Percentiles rank a stretch among this genome's conserved stretches.
These are phyloP conservation scores for Eutreptiella sp. DNA, from an alignment of 208 protist genomes.

Conservation along the genomic window DNA sequence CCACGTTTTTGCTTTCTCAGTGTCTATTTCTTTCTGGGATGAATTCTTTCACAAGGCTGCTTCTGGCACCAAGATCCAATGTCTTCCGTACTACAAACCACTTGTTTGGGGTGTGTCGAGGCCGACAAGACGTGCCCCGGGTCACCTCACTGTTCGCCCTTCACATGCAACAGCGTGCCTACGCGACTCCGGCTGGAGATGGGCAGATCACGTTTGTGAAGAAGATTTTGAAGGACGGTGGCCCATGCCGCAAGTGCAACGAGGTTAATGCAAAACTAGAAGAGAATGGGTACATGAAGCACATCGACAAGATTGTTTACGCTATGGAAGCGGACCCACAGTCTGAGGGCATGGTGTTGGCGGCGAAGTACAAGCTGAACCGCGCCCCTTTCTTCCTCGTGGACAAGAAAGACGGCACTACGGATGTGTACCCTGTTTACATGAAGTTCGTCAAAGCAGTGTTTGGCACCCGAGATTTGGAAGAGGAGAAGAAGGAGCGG, in stretches of 20 bases:
- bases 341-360: constrained; percentile 8
- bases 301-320: constrained; percentile 10
- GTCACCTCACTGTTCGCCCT: too few relatives aligned
- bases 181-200: too few relatives aligned
- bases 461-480: too few relatives aligned
- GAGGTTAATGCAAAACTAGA: constrained; percentile 9
- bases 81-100: too few relatives aligned
- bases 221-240: constrained; percentile 8
- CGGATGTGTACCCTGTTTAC: constrained; percentile 20
- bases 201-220: constrained; percentile 25
- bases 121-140: too few relatives aligned
- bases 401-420: constrained; percentile 7
- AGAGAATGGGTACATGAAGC: constrained; percentile 7
- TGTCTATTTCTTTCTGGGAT: too few relatives aligned
- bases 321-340: constrained; percentile 2
- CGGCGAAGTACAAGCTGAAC: background rate
- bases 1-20: too few relatives aligned
- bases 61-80: too few relatives aligned
- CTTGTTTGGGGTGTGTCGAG: too few relatives aligned
- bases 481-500: too few relatives aligned
- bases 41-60: too few relatives aligned
- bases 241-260: constrained; percentile 14
- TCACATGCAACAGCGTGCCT: too few relatives aligned
- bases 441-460: constrained; percentile 22
- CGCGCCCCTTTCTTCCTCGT: constrained; percentile 20